These are phyloP conservation scores for Wallacemonas collosoma DNA, from an alignment of 208 protist species.

Conservation along the genomic window DNA sequence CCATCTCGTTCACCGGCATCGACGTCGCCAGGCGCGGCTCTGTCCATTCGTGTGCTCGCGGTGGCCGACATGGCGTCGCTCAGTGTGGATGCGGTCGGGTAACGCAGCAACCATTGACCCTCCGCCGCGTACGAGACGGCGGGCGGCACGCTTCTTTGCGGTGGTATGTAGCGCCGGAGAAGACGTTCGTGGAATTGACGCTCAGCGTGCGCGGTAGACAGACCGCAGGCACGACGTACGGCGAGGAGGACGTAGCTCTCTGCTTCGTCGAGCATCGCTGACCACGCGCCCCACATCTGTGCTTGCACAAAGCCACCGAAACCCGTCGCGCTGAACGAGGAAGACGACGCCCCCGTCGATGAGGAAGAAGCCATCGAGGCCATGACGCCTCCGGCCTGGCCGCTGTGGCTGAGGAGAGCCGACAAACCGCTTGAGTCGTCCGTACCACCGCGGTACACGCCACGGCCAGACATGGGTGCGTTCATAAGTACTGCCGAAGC, in stretches of 20 bases:
- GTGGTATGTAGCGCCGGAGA: neutral
- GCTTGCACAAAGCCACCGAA: neutral
- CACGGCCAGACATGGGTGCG: neutral
- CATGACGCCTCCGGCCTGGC: neutral
- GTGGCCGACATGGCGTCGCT: neutral
- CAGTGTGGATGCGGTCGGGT: slow-evolving; percentile 14
- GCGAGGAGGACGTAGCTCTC: slow-evolving; percentile 3
- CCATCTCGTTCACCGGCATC: neutral
- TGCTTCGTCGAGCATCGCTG: slow-evolving; percentile 7
- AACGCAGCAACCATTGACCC: slow-evolving; percentile 59
- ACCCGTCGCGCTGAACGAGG: neutral
- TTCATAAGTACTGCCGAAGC: neutral
- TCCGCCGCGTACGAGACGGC: slow-evolving; percentile 46
- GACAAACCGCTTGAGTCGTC: neutral
- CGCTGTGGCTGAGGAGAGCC: neutral
- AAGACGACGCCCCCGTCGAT: neutral
- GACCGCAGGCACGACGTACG: neutral
- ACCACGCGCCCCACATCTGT: neutral
- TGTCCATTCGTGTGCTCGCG: too few species aligned
- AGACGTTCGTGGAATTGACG: neutral
- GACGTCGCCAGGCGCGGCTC: neutral
- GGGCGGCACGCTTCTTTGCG: slow-evolving; percentile 30
- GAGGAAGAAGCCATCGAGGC: neutral
- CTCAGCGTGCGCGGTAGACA: neutral
- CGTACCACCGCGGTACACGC: neutral